Percentiles rank a stretch among this genome's conserved stretches.
Evolutionary conservation across 2,329 filamentous ascomycete genomes (phyloP).

Genomic region (Fusarium odoratissimum): DNA sequence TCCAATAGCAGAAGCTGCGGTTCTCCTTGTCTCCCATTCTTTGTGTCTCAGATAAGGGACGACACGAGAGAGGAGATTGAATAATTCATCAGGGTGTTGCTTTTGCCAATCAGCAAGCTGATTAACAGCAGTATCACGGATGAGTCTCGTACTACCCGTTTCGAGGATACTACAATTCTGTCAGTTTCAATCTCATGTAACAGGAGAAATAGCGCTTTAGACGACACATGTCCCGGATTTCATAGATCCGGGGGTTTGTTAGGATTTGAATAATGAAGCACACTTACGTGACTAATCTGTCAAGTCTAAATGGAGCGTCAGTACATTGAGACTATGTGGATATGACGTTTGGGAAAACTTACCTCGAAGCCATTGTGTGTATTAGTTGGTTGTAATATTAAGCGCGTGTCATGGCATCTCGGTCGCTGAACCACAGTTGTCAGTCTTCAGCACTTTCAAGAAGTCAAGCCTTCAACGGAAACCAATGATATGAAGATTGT

Average conservation of each 20-base stretch:
- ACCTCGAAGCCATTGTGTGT: slow-evolving; percentile 69
- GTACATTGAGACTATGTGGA: neutral
- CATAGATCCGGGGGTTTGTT: neutral
- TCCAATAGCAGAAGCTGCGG: slow-evolving; percentile 92
- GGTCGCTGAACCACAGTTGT: slow-evolving; percentile 29
- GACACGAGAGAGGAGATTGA: slow-evolving; percentile 92
- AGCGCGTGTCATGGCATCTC: slow-evolving; percentile 47
- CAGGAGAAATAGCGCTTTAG: neutral
- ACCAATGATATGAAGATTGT: slow-evolving; percentile 16
- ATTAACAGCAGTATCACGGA: slow-evolving; percentile 95
- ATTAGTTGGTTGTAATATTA: slow-evolving; percentile 42
- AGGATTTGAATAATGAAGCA: neutral
- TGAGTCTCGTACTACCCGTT: slow-evolving; percentile 95
- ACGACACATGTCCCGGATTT: neutral
- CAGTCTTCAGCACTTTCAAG: slow-evolving; percentile 14
- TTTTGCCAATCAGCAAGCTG: slow-evolving; percentile 98
- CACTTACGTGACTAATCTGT: slow-evolving; percentile 88
- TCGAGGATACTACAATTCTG: slow-evolving; percentile 79
- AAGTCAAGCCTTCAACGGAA: slow-evolving; percentile 10
- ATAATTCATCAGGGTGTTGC: slow-evolving; percentile 95
- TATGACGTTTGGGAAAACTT: slow-evolving; percentile 35
- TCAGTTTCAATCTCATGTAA: slow-evolving; percentile 20
- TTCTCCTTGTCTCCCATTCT: slow-evolving; percentile 96
- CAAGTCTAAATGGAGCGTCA: slow-evolving; percentile 67
- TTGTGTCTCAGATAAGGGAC: slow-evolving; percentile 96